Conservation (phyloP, 31 red algal genomes). For the Pterothamnion heteromorphum region DNA sequence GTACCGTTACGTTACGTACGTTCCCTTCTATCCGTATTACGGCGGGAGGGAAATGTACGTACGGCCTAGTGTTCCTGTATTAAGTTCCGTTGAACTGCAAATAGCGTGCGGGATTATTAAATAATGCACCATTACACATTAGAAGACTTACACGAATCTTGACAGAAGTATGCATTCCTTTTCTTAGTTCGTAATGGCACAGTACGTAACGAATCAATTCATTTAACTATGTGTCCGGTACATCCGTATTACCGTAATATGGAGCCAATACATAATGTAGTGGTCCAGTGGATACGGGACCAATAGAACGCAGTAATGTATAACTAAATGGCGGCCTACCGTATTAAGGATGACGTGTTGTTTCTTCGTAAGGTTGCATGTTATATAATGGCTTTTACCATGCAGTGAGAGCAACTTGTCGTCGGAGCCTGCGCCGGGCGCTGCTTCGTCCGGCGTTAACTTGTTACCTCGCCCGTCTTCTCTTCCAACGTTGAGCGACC, state of each 20-base stretch:
- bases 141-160: slow-evolving; percentile 5
- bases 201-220: background rate
- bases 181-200: background rate
- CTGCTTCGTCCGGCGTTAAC: no score
- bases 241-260: background rate
- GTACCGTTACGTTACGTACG: background rate
- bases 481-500: no score
- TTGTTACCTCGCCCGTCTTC: no score
- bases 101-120: no score
- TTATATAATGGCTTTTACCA: background rate
- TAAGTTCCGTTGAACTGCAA: background rate
- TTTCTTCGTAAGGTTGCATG: background rate
- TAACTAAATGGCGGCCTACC: background rate
- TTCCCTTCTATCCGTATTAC: background rate
- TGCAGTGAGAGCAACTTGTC: no score
- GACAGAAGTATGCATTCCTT: background rate
- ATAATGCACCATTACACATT: no score
- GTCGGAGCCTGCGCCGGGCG: no score
- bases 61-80: background rate
- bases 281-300: background rate
- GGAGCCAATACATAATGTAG: background rate
- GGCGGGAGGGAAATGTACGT: background rate
- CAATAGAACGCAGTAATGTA: background rate
- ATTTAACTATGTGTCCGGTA: background rate
- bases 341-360: background rate